A percentile compares a stretch with the other conserved stretches of the same genome.
Conservation (phyloP, 345 rosid species). For the Euclidium syriacum region DNA sequence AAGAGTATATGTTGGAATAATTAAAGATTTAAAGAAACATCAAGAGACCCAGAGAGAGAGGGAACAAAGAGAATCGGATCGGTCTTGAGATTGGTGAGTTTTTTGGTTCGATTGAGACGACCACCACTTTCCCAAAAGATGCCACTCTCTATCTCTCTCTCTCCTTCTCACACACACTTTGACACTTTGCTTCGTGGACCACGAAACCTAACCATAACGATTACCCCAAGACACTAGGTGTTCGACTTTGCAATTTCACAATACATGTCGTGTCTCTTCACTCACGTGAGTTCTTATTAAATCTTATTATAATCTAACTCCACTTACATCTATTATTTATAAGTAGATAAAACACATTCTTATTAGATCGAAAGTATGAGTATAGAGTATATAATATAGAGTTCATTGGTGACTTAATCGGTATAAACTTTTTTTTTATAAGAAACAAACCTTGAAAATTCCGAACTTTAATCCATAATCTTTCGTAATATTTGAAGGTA, state of each 20-base stretch:
- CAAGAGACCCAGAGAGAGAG: slow-evolving; percentile 32
- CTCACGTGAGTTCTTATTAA: slow-evolving; percentile 24
- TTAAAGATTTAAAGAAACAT: slow-evolving; percentile 8
- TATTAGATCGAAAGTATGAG: too few species aligned
- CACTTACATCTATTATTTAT: neutral
- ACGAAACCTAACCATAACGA: slow-evolving; percentile 34
- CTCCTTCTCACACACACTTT: neutral
- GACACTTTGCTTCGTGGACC: slow-evolving; percentile 46
- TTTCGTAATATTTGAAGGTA: too few species aligned
- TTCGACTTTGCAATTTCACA: slow-evolving; percentile 28
- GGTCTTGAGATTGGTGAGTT: slow-evolving; percentile 64
- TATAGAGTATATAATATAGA: too few species aligned
- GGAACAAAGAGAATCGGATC: slow-evolving; percentile 64
- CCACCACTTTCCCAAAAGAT: slow-evolving; percentile 86
- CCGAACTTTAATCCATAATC: too few species aligned
- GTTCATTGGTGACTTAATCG: too few species aligned
- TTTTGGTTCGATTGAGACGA: slow-evolving; percentile 54
- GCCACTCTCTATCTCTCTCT: slow-evolving; percentile 20
- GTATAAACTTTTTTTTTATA: too few species aligned
- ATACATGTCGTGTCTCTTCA: slow-evolving; percentile 15
- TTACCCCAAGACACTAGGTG: slow-evolving; percentile 43
- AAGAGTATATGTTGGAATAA: neutral
- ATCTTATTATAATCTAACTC: neutral
- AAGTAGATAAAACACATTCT: neutral
- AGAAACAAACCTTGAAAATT: too few species aligned